These are phyloP conservation scores for Leccinum longicurvipes DNA, from an alignment of 768 basidiomycete genomes.

Conservation along the genomic window DNA sequence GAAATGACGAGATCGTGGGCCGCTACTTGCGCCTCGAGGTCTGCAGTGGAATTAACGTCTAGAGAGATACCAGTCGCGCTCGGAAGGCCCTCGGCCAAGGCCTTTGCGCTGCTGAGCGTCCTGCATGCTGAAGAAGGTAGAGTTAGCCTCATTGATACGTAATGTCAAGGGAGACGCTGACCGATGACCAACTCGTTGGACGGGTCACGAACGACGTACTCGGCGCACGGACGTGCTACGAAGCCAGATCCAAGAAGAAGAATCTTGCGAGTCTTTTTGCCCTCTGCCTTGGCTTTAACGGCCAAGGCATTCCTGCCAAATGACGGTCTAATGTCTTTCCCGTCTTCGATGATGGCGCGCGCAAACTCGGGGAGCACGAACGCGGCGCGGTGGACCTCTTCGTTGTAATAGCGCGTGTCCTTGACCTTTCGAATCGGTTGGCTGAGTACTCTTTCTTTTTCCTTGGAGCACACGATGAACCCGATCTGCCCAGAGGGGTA, in stretches of 20 bases:
- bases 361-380: slow-evolving; percentile 95
- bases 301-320: slow-evolving; percentile 65
- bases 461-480: slow-evolving; percentile 86
- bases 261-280: slow-evolving; percentile 57
- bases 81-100: slow-evolving; percentile 64
- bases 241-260: slow-evolving; percentile 93
- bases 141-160: slow-evolving; percentile 1
- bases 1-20: slow-evolving; percentile 93
- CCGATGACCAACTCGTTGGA: slow-evolving; percentile 85
- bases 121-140: slow-evolving; percentile 64
- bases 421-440: slow-evolving; percentile 71
- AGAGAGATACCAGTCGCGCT: slow-evolving; percentile 73
- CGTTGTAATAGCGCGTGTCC: slow-evolving; percentile 81
- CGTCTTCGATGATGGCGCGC: slow-evolving; percentile 68
- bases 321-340: slow-evolving; percentile 64
- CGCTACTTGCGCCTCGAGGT: slow-evolving; percentile 78
- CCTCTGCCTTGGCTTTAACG: slow-evolving; percentile 40
- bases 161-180: slow-evolving; percentile 30
- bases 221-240: slow-evolving; percentile 94
- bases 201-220: slow-evolving; percentile 82
- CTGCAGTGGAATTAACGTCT: slow-evolving; percentile 68
- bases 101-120: slow-evolving; percentile 72
- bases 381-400: slow-evolving; percentile 71
- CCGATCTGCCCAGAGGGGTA: slow-evolving; percentile 99
- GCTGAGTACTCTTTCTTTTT: slow-evolving; percentile 61